Evolutionary conservation across 83 land plant genomes (phyloP), one percentile per base, ranked within the genome.

Genomic region (Picea abies): DNA sequence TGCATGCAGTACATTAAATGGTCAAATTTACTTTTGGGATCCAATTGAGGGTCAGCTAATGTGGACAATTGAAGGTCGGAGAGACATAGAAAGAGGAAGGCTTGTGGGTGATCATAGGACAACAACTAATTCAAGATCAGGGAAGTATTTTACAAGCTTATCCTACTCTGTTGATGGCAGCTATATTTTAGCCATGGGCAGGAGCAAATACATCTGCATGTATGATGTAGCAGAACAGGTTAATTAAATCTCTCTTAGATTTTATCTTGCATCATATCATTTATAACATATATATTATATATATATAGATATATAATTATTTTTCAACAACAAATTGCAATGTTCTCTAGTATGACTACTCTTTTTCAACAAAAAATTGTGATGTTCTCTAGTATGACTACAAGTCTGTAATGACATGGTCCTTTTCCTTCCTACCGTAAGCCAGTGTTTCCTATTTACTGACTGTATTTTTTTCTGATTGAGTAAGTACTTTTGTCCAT

Each of bases 171-270:
- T 98, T 67, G 99, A 97, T 89, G 99, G 98, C 17, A 90, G 89
- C 81, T 95, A 92, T 82, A 90, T 97, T 58, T 85, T 97, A 64
- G 99, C 99, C 47, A 98, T 93, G 12, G 99, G 98, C 25, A 89
- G 84, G 35, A 95, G 98, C 87, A 95, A 92, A 83, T 97, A 86
- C 84, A 93, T 97, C 73, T 97, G 99, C 86, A 95, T 97, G 98
- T 97, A 97, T 84, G 99, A 97, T 86, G 88, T 97, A 68, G 94
- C 91, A 58, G 99, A 95, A 68, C 99, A 95, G 98, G 99, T 96
- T 75, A 65, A 32, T 70, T 25, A 23, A 67, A 17, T 32, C 22
- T 85, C 20, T 58, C 63, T 60, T 71, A 4, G 9, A 25, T 73
- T 52, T 56, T 73, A 22, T 73, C 5, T 44, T 9, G 4, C 41